phyloP scores from a whole-genome alignment of 2,329 filamentous ascomycete genomes.

The Paraphaeosphaeria minitans region DNA sequence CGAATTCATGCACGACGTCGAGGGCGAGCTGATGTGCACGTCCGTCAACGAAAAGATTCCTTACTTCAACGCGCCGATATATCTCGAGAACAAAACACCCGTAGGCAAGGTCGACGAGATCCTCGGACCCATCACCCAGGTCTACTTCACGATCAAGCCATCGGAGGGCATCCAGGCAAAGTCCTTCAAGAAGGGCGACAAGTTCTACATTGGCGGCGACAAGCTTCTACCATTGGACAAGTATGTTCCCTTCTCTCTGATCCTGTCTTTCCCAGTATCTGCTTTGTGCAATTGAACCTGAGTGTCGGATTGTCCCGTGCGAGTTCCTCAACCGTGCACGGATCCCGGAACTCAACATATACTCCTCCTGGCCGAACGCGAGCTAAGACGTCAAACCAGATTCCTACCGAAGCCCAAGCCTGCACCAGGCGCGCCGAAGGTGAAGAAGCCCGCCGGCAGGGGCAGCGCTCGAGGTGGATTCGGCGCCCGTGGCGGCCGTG shows the following conservation, averaged over 20 bases:
- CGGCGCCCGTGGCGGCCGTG: conserved; percentile 27
- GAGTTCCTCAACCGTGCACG: background rate
- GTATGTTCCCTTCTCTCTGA: conserved; percentile 42
- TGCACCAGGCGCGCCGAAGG: conserved; percentile 68
- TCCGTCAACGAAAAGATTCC: conserved; percentile 94
- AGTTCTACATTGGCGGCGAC: conserved; percentile 93
- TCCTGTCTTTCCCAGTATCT: background rate
- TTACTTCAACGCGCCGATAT: conserved; percentile 99
- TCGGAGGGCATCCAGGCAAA: conserved; percentile 93
- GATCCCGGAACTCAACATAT: background rate
- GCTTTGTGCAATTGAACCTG: background rate
- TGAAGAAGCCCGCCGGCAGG: conserved; percentile 69
- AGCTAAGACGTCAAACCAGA: conserved; percentile 45
- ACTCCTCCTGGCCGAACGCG: background rate
- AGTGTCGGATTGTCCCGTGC: background rate
- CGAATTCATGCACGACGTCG: conserved; percentile 88
- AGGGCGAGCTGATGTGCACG: conserved; percentile 97
- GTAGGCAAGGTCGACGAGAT: conserved; percentile 99
- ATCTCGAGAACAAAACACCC: conserved; percentile 96
- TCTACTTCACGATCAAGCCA: conserved; percentile 98
- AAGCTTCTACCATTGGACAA: conserved; percentile 94
- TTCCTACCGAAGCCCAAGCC: conserved; percentile 95
- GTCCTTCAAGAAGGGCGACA: conserved; percentile 95
- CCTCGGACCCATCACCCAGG: conserved; percentile 94
- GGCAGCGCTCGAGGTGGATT: conserved; percentile 57